A percentile compares a stretch with the other conserved stretches of the same genome.
Conservation (phyloP, 441 rosid species). For the Rhodomyrtus psidioides region DNA sequence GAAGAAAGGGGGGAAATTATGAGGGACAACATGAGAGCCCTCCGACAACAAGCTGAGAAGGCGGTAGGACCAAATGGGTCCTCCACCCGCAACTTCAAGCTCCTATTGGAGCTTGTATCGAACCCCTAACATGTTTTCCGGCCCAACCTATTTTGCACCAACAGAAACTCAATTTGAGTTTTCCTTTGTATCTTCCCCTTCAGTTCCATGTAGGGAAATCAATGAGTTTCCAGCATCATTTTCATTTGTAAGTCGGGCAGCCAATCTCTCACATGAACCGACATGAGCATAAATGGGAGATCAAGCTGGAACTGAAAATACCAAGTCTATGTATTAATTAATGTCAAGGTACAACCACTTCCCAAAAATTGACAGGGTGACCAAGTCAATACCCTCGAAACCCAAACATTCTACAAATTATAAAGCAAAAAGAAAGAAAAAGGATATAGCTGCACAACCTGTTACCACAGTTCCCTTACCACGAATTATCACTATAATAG, state of each 20-base stretch:
- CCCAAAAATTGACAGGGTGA: not conserved
- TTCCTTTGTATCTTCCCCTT: not conserved
- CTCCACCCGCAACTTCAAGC: not conserved
- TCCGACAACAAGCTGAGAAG: not conserved
- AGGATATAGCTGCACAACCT: constrained; percentile 31
- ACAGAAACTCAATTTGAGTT: not conserved
- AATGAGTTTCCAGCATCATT: not conserved
- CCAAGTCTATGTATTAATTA: not conserved
- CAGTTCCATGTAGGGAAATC: not conserved
- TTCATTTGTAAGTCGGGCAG: not conserved
- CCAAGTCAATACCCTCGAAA: not conserved
- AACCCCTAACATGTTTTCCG: not conserved
- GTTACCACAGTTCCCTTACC: constrained; percentile 7
- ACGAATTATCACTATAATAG: constrained; percentile 14
- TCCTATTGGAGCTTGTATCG: not conserved
- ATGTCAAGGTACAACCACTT: not conserved
- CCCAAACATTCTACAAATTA: constrained; percentile 2
- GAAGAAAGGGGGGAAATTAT: not conserved
- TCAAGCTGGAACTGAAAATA: not conserved
- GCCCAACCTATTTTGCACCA: not conserved
- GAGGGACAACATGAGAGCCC: not conserved
- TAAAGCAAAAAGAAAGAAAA: not conserved
- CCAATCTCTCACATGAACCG: not conserved
- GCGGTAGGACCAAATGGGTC: not conserved
- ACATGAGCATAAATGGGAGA: not conserved